A percentile compares a stretch with the other conserved stretches of the same genome.
These are phyloP conservation scores for Akanthomyces muscarius DNA, from an alignment of 2,329 filamentous ascomycete genomes.

Conservation along the genomic window DNA sequence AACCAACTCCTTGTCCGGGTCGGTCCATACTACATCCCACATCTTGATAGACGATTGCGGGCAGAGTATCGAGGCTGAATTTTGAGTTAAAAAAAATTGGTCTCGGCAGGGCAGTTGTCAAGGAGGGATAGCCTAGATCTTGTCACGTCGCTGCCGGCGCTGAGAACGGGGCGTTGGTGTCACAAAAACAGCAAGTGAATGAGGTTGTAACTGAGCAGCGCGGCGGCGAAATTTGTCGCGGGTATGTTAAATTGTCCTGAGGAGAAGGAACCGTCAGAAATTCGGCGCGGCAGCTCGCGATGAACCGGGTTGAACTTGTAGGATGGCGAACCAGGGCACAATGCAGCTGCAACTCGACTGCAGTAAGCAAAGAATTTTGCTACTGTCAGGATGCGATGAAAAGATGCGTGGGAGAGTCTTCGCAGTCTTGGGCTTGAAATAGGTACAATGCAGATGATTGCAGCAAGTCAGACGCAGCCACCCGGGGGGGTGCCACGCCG, in stretches of 20 bases:
- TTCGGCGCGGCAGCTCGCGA: neutral
- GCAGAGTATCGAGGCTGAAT: neutral
- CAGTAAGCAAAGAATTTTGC: neutral
- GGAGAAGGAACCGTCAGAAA: neutral
- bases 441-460: conserved; percentile 7
- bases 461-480: conserved; percentile 13
- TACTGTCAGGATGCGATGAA: neutral
- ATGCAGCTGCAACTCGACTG: neutral
- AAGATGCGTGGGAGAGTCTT: neutral
- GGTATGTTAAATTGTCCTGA: neutral
- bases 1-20: conserved; percentile 49
- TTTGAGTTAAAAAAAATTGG: neutral
- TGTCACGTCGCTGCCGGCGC: neutral
- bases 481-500: neutral
- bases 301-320: neutral
- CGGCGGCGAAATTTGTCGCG: neutral
- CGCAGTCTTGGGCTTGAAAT: neutral
- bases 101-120: neutral
- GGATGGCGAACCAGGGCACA: neutral
- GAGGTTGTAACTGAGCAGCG: neutral
- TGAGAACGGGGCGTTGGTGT: conserved; percentile 2
- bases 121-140: neutral
- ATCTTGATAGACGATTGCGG: conserved; percentile 32
- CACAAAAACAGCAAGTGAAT: neutral
- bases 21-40: conserved; percentile 59